Conservation (phyloP, 2,329 filamentous ascomycete genomes). For the Diplodia corticola region DNA sequence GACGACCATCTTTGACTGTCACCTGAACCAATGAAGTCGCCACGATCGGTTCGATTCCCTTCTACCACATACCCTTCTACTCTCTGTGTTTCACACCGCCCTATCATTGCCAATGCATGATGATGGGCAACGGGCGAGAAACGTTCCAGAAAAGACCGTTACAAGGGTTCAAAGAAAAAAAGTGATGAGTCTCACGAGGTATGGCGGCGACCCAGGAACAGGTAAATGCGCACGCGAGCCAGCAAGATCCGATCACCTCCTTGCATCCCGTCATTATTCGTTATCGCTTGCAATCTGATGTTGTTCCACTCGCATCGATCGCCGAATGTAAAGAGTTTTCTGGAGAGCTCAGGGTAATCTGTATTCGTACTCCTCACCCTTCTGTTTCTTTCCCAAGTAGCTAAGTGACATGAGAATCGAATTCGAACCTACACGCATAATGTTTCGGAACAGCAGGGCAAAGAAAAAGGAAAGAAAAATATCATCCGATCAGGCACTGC, state of each 20-base stretch:
- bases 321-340: too few relatives aligned
- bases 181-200: background rate
- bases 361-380: background rate
- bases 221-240: background rate
- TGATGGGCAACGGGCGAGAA: too few relatives aligned
- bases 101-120: background rate
- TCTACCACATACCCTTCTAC: too few relatives aligned
- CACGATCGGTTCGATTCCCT: background rate
- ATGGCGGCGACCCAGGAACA: background rate
- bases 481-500: background rate
- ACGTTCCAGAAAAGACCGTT: background rate
- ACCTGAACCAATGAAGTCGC: background rate
- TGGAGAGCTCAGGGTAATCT: too few relatives aligned
- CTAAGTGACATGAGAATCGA: background rate
- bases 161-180: background rate
- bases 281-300: background rate
- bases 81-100: background rate
- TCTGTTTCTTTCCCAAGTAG: background rate
- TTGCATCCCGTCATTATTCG: background rate
- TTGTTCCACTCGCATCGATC: too few relatives aligned
- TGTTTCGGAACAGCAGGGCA: background rate
- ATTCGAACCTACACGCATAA: background rate
- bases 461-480: background rate
- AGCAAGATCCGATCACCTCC: background rate
- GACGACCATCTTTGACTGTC: too few relatives aligned